Evolutionary conservation across 2,329 filamentous ascomycete species (phyloP).

Genomic region (Aspergillus sp.): DNA sequence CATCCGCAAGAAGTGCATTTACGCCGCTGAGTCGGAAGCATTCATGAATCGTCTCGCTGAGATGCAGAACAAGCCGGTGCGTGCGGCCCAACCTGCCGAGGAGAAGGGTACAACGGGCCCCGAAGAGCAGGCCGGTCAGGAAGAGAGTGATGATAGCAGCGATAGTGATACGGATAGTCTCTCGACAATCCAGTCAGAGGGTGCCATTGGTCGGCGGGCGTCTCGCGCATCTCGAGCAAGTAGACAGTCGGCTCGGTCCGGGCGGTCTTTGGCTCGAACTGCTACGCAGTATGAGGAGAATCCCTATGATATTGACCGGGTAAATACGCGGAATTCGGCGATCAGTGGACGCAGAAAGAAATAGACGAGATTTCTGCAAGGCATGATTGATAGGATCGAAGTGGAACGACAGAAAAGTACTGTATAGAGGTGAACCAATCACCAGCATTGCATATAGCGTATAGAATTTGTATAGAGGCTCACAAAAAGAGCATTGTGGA

Average conservation of each 20-base stretch:
- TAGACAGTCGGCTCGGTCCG: conserved; percentile 13
- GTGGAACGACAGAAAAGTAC: not conserved
- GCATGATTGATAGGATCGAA: not conserved
- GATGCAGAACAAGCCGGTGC: conserved; percentile 12
- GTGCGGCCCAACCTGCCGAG: conserved; percentile 2
- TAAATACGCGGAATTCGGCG: conserved; percentile 24
- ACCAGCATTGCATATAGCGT: not conserved
- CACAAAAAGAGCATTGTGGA: not conserved
- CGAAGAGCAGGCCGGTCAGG: not conserved
- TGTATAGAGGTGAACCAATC: not conserved
- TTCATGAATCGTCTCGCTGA: conserved; percentile 26
- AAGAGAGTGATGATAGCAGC: not conserved
- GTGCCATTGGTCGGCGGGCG: conserved; percentile 14
- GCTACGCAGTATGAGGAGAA: conserved; percentile 20
- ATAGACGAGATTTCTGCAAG: not conserved
- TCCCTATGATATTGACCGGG: conserved; percentile 26
- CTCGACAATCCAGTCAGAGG: conserved; percentile 9
- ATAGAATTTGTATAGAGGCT: not conserved
- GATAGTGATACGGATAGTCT: conserved; percentile 17
- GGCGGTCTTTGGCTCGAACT: conserved; percentile 12
- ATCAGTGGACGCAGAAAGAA: conserved; percentile 13
- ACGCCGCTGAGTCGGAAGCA: conserved; percentile 33
- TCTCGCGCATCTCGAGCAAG: conserved; percentile 9
- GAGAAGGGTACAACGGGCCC: conserved; percentile 4
- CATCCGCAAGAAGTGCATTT: conserved; percentile 39